Base-by-base conservation (phyloP, 345 rosid genomes). In the Eutrema heterophyllum region DNA sequence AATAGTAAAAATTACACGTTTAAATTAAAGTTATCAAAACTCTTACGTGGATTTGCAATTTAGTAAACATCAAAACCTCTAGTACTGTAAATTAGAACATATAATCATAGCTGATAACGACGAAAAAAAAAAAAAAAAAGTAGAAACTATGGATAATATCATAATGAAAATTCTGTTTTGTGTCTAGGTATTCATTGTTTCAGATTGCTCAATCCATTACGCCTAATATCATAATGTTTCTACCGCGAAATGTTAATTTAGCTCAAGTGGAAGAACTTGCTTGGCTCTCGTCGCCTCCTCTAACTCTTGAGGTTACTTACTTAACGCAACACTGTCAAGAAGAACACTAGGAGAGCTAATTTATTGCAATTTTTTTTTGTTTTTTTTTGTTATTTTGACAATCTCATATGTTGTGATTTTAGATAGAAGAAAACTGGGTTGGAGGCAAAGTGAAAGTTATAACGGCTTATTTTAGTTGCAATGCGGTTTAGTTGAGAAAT, bases 231-330 rank as follows among this genome's bases (percentile, higher is more conserved):
- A 58, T 77, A 0, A 71, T 71, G 76, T 77, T 70, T 64, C 39
- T 76, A 40, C 80, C 67, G 9, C 12, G 41, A 10, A 70, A 76
- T 77, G 68, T 70, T 63, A 71, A 70, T 40, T 55, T 76, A 40
- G 24, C 21, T 0, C 71, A 77, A 70, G 29, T 77, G 14, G 76
- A 77, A 70, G 76, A 76, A 71, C 80, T 77, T 4, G 66, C 76
- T 46, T 70, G 76, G 71, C 76, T 77, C 24, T 77, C 80, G 5
- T 70, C 80, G 0, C 76, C 76, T 56, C 80, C 80, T 56, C 38
- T 77, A 50, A 30, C 61, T 70, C 66, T 70, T 35, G 80, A 70
- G 76, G 80, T 75, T 38, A 41, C 4, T 7, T 61, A 0, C 10
- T 9, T 9, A 1, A 65, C 5, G 7, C 41, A 53, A 8, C 36